phyloP scores from a whole-genome alignment of 345 rosid genomes.

The Pistacia integerrima region DNA sequence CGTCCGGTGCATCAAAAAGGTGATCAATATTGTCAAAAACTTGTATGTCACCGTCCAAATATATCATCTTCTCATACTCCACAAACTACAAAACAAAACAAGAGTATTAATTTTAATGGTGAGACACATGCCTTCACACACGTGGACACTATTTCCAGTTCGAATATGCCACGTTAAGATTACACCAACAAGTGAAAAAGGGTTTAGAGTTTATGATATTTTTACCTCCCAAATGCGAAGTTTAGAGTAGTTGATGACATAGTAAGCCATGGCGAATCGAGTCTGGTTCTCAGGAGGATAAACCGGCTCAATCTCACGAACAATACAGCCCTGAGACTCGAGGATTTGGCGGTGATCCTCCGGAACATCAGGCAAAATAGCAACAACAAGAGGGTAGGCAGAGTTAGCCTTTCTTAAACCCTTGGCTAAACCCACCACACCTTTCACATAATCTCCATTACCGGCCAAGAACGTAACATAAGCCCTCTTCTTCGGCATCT shows the following conservation, averaged over 20 bases:
- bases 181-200: slow-evolving; percentile 8
- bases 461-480: slow-evolving; percentile 67
- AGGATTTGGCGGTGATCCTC: slow-evolving; percentile 58
- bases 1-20: slow-evolving; percentile 48
- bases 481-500: slow-evolving; percentile 27
- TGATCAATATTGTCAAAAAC: slow-evolving; percentile 64
- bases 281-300: slow-evolving; percentile 54
- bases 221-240: slow-evolving; percentile 84
- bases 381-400: slow-evolving; percentile 63
- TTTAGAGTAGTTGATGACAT: slow-evolving; percentile 73
- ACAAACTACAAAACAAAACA: slow-evolving; percentile 35
- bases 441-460: slow-evolving; percentile 59
- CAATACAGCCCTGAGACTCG: slow-evolving; percentile 55
- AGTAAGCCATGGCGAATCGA: slow-evolving; percentile 65
- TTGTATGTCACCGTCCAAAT: slow-evolving; percentile 73
- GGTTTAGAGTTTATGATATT: neutral
- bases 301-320: slow-evolving; percentile 58
- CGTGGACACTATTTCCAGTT: neutral
- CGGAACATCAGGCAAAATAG: slow-evolving; percentile 67
- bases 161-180: neutral
- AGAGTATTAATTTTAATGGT: neutral
- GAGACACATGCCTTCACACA: neutral
- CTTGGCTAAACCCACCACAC: slow-evolving; percentile 70
- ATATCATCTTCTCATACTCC: slow-evolving; percentile 69
- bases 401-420: slow-evolving; percentile 54